These are phyloP conservation scores for Suillus fuscotomentosus DNA, from an alignment of 768 basidiomycete genomes.

Conservation along the genomic window DNA sequence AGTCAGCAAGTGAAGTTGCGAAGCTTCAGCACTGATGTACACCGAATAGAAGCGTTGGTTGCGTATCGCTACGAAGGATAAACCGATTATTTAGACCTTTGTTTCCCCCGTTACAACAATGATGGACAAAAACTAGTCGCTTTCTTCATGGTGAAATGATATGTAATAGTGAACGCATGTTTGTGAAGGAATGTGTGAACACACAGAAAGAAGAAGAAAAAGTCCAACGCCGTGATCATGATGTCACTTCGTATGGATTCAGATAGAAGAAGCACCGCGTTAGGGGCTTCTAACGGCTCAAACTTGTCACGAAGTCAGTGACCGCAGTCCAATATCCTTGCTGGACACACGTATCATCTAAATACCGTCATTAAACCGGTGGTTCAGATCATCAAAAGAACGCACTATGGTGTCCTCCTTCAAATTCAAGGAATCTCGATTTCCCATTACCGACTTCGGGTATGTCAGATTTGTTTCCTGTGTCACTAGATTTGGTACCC, in stretches of 20 bases:
- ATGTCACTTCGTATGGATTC: background rate
- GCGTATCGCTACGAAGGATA: slow-evolving; percentile 92
- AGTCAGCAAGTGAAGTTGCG: slow-evolving; percentile 93
- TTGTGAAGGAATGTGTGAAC: slow-evolving; percentile 2
- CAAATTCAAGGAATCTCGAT: slow-evolving; percentile 56
- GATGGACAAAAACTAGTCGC: slow-evolving; percentile 3
- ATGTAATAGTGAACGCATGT: slow-evolving; percentile 1
- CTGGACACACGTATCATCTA: slow-evolving; percentile 57
- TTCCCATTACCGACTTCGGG: slow-evolving; percentile 50
- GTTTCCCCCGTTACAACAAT: background rate
- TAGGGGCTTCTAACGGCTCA: slow-evolving; percentile 9
- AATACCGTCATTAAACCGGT: background rate
- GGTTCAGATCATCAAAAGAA: slow-evolving; percentile 5
- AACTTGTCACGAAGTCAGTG: slow-evolving; percentile 42
- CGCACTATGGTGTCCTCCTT: slow-evolving; percentile 55
- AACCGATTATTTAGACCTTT: slow-evolving; percentile 5
- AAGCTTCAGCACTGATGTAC: slow-evolving; percentile 97
- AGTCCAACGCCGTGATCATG: background rate
- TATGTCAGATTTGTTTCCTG: slow-evolving; percentile 32
- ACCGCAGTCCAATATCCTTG: slow-evolving; percentile 55
- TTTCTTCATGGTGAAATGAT: background rate
- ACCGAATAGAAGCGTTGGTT: slow-evolving; percentile 96
- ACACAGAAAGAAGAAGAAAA: background rate
- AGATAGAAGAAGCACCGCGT: background rate
- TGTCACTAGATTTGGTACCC: slow-evolving; percentile 27